phyloP scores from a whole-genome alignment of 164 flowering plant genomes.

The Chimonanthus praecox region DNA sequence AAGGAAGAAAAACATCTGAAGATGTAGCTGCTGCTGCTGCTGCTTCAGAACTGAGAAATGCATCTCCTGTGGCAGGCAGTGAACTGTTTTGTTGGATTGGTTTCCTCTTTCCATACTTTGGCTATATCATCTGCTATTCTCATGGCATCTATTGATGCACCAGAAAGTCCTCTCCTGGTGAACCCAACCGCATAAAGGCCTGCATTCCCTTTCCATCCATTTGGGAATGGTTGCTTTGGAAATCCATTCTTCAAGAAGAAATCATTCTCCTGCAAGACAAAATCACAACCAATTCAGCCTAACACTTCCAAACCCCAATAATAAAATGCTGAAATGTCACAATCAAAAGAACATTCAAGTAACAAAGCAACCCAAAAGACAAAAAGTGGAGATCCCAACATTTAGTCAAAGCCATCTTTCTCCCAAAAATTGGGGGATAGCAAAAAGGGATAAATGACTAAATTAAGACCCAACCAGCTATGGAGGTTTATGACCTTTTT shows the following conservation, averaged over 20 bases:
- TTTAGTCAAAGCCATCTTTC: neutral
- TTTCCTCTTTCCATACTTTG: slow-evolving; percentile 76
- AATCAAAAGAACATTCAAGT: neutral
- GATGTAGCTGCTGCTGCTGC: neutral
- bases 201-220: slow-evolving; percentile 79
- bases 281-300: slow-evolving; percentile 3
- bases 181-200: slow-evolving; percentile 95
- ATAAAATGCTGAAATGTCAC: neutral
- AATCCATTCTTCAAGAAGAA: slow-evolving; percentile 72
- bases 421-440: neutral
- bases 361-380: neutral
- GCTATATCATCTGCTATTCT: slow-evolving; percentile 73
- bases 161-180: slow-evolving; percentile 85
- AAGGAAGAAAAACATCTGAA: neutral
- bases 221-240: slow-evolving; percentile 74
- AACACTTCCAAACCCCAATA: neutral
- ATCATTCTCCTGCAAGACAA: slow-evolving; percentile 54
- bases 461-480: neutral
- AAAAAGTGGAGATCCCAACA: neutral
- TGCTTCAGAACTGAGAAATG: slow-evolving; percentile 47
- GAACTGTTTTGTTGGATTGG: slow-evolving; percentile 43
- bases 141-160: slow-evolving; percentile 74
- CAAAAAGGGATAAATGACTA: neutral
- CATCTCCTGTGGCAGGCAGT: slow-evolving; percentile 58
- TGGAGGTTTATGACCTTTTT: neutral